phyloP scores from a whole-genome alignment of 176 grass and related monocot genomes.

The Cenchrus purpureus region DNA sequence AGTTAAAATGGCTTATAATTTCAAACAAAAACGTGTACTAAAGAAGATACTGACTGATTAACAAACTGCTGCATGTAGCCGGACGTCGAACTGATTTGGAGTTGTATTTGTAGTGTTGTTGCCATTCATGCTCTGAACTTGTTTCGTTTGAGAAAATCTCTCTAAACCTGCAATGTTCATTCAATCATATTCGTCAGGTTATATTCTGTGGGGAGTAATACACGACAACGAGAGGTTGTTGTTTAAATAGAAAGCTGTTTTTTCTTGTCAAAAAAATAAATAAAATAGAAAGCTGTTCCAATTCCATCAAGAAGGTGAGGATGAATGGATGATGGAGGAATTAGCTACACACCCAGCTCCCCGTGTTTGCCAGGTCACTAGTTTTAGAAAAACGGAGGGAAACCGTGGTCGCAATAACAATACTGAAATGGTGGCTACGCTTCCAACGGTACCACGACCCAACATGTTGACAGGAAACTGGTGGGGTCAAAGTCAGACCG shows the following conservation, averaged over 20 bases:
- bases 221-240: too few relatives aligned
- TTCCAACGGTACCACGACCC: neutral
- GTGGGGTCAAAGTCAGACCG: conserved; percentile 2
- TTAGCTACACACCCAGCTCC: too few relatives aligned
- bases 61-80: neutral
- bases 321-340: too few relatives aligned
- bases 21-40: neutral
- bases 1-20: neutral
- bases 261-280: too few relatives aligned
- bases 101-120: neutral
- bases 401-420: neutral
- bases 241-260: too few relatives aligned
- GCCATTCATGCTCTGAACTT: neutral
- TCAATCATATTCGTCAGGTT: neutral
- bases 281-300: too few relatives aligned
- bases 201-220: neutral
- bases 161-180: neutral
- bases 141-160: neutral
- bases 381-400: neutral
- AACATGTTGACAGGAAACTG: neutral
- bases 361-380: neutral
- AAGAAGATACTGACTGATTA: neutral
- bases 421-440: neutral
- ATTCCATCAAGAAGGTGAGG: too few relatives aligned
- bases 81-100: too few relatives aligned